Evolutionary conservation across 305 asterid genomes (phyloP), one percentile per base, ranked within the genome.

Genomic region (Salvia sclarea): DNA sequence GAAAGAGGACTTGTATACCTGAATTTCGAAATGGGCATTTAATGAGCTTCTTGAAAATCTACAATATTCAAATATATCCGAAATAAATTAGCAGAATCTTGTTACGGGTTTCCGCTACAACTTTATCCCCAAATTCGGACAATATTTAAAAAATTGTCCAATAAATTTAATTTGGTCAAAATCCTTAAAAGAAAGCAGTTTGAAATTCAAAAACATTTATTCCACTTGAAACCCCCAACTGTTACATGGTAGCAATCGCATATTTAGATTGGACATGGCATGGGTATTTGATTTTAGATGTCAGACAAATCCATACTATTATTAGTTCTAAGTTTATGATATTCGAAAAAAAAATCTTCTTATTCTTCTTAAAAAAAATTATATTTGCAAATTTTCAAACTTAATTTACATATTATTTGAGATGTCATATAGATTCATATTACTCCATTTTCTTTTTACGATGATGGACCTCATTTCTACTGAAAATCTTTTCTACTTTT

Each of bases 31-130:
- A 56, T 10, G 37, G 28, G 55, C 69, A 76, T 53, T 68, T 30
- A 73, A 48, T 80, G 65, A 7, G 4, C 18, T 8, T 57, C 24
- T 73, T 49, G 73, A 69, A 60, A 54, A 10, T 47, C 60, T 53
- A 64, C 69, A 61, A 76, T 13, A 70, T 74, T 80, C 78, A 74
- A 68, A 69, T 58, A 31, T 30, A 69, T 75, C 72, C 50, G 16
- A 31, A 70, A 44, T 73, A 64, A 74, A 60, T 73, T 44, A 24
- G 22, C 43, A 22, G 55, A 66, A 59, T 60, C 76, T 64, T 61
- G 40, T 6, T 24, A 35, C 58, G 64, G 61, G 9, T 13, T 33
- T 17, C 50, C 13, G 40, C 28, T 40, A 38, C 66, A 37, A 40
- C 17, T 55, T 54, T 33, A 49, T 41, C 68, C 22, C 37, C 41